Conservation (phyloP, 164 flowering plant species). For the Houttuynia cordata region DNA sequence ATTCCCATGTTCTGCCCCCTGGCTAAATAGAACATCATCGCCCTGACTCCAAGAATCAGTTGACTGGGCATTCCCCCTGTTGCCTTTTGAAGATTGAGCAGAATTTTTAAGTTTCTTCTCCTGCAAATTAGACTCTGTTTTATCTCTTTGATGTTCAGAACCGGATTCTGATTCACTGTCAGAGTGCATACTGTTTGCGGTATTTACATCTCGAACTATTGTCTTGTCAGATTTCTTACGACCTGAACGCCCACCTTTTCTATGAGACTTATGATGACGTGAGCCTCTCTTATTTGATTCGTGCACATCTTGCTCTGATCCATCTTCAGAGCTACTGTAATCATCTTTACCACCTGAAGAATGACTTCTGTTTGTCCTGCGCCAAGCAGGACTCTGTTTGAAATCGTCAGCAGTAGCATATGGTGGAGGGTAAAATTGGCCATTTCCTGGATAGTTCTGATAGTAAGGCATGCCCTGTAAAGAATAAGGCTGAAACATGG, state of each 20-base stretch:
- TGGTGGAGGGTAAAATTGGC: constrained; percentile 49
- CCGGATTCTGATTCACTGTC: constrained; percentile 40
- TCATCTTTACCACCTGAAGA: constrained; percentile 48
- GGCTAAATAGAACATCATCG: constrained; percentile 19
- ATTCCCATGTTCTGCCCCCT: constrained; percentile 44
- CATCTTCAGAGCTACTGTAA: constrained; percentile 47
- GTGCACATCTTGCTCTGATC: constrained; percentile 10
- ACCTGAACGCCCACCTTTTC: constrained; percentile 38
- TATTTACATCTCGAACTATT: constrained; percentile 83
- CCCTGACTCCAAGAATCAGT: constrained; percentile 16
- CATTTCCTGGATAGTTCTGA: constrained; percentile 47
- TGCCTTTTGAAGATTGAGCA: constrained; percentile 27
- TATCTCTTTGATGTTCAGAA: constrained; percentile 40
- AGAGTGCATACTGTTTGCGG: constrained; percentile 41
- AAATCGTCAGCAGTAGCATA: constrained; percentile 50
- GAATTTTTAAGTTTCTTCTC: constrained; percentile 23
- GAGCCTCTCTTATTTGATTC: constrained; percentile 34
- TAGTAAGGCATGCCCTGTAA: constrained; percentile 87
- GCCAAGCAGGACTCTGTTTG: constrained; percentile 28
- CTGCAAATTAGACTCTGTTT: constrained; percentile 15
- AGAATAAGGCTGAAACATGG: constrained; percentile 68
- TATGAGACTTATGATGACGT: constrained; percentile 20
- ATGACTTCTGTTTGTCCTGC: constrained; percentile 37
- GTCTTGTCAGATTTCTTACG: constrained; percentile 54
- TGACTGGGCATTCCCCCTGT: constrained; percentile 17